Evolutionary conservation across 805 yeast genomes (phyloP).

Genomic region (Scheffersomyces spartinae): DNA sequence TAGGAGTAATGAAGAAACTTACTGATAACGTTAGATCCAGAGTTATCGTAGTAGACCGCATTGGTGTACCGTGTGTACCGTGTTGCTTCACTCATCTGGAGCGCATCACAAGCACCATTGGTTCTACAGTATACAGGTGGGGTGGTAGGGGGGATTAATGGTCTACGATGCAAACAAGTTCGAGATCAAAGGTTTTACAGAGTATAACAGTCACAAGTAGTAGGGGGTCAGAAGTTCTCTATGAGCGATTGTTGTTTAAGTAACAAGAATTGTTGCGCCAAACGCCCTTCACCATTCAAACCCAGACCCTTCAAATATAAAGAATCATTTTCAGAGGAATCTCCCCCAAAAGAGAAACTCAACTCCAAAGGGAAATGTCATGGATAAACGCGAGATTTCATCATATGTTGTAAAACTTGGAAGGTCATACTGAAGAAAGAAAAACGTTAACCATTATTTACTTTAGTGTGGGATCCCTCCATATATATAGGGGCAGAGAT

Average conservation of each 20-base stretch:
- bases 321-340: slow-evolving; percentile 24
- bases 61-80: too few species aligned
- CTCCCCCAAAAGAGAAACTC: slow-evolving; percentile 18
- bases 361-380: slow-evolving; percentile 32
- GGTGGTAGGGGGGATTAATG: too few species aligned
- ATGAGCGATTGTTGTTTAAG: slow-evolving; percentile 26
- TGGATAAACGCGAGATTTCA: slow-evolving; percentile 46
- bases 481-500: slow-evolving; percentile 8
- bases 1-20: too few species aligned
- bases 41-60: too few species aligned
- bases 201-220: too few species aligned
- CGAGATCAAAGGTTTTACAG: too few species aligned
- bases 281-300: slow-evolving; percentile 34
- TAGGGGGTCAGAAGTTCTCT: slow-evolving; percentile 40
- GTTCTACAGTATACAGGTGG: too few species aligned
- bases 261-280: slow-evolving; percentile 41
- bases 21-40: too few species aligned
- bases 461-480: slow-evolving; percentile 2
- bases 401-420: slow-evolving; percentile 55
- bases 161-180: too few species aligned
- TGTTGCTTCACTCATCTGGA: too few species aligned
- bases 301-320: slow-evolving; percentile 26
- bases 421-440: slow-evolving; percentile 40
- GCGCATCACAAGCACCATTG: too few species aligned
- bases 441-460: slow-evolving; percentile 3